Evolutionary conservation across 2,329 filamentous ascomycete genomes (phyloP).

Genomic region (Arthrobotrys sphaeroides): DNA sequence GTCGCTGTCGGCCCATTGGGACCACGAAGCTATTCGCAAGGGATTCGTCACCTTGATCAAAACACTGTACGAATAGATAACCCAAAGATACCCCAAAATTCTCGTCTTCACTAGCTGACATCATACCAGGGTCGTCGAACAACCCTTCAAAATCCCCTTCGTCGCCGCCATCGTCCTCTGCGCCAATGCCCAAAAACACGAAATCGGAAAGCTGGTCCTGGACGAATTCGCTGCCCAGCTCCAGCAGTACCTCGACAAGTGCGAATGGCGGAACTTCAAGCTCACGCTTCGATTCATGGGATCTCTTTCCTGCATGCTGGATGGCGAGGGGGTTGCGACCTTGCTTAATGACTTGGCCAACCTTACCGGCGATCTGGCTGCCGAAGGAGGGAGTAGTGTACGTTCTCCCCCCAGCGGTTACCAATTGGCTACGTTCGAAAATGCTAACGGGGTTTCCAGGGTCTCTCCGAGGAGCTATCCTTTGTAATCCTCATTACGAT

Average conservation of each 20-base stretch:
- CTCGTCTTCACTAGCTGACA: slow-evolving; percentile 53
- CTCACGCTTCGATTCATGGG: slow-evolving; percentile 86
- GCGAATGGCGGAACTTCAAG: slow-evolving; percentile 91
- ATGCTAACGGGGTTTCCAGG: slow-evolving; percentile 26
- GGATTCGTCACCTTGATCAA: slow-evolving; percentile 78
- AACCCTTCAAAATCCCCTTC: slow-evolving; percentile 98
- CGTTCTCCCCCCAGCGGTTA: neutral
- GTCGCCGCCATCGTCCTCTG: slow-evolving; percentile 83
- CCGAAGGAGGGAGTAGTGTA: slow-evolving; percentile 65
- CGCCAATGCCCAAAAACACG: slow-evolving; percentile 78
- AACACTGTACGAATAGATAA: slow-evolving; percentile 70
- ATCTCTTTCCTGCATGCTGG: slow-evolving; percentile 81
- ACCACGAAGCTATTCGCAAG: slow-evolving; percentile 79
- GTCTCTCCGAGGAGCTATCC: slow-evolving; percentile 49
- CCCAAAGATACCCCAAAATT: slow-evolving; percentile 10
- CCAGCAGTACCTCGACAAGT: slow-evolving; percentile 74
- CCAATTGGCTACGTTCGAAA: neutral
- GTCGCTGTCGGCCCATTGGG: slow-evolving; percentile 81
- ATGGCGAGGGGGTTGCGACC: slow-evolving; percentile 84
- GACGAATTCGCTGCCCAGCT: slow-evolving; percentile 72
- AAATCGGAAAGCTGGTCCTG: slow-evolving; percentile 67
- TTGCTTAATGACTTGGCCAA: slow-evolving; percentile 86
- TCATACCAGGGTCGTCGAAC: slow-evolving; percentile 74
- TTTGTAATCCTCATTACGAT: slow-evolving; percentile 93
- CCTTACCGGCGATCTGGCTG: slow-evolving; percentile 71